phyloP scores from a whole-genome alignment of 768 basidiomycete genomes.

The Calocera cornea region DNA sequence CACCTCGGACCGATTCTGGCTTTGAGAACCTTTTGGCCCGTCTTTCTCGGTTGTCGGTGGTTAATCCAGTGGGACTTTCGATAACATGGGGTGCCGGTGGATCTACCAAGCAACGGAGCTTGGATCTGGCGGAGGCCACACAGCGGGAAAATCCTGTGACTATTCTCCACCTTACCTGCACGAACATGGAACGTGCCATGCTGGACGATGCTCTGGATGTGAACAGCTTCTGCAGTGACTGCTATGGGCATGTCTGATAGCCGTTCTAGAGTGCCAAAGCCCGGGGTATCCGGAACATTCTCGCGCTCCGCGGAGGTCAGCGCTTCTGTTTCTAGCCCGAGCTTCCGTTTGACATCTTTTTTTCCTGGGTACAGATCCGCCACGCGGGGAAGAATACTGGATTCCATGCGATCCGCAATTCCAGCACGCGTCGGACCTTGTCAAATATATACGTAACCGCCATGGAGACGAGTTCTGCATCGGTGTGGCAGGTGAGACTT shows the following conservation, averaged over 20 bases:
- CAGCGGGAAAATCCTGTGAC: slow-evolving; percentile 66
- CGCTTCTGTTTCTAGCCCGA: background rate
- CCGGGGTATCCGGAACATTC: slow-evolving; percentile 72
- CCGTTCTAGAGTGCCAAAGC: slow-evolving; percentile 52
- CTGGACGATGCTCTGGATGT: slow-evolving; percentile 80
- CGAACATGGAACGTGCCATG: slow-evolving; percentile 83
- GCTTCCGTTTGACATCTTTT: background rate
- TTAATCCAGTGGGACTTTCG: slow-evolving; percentile 74
- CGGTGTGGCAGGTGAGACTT: slow-evolving; percentile 69
- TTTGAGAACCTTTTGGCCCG: slow-evolving; percentile 84
- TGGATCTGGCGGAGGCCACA: slow-evolving; percentile 71
- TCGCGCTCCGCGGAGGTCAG: slow-evolving; percentile 84
- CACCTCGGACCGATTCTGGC: slow-evolving; percentile 87
- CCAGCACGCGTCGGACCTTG: slow-evolving; percentile 75
- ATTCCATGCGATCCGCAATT: slow-evolving; percentile 73
- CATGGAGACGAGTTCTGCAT: slow-evolving; percentile 80
- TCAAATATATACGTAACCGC: slow-evolving; percentile 74
- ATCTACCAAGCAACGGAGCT: slow-evolving; percentile 69
- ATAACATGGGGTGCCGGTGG: slow-evolving; percentile 99
- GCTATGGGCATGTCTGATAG: slow-evolving; percentile 9
- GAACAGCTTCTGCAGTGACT: slow-evolving; percentile 10
- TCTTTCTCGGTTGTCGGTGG: slow-evolving; percentile 61
- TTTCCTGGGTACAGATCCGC: slow-evolving; percentile 52
- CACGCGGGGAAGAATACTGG: slow-evolving; percentile 88
- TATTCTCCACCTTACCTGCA: slow-evolving; percentile 89